phyloP scores from a whole-genome alignment of 345 rosid genomes.

The Raphanus raphanistrum region DNA sequence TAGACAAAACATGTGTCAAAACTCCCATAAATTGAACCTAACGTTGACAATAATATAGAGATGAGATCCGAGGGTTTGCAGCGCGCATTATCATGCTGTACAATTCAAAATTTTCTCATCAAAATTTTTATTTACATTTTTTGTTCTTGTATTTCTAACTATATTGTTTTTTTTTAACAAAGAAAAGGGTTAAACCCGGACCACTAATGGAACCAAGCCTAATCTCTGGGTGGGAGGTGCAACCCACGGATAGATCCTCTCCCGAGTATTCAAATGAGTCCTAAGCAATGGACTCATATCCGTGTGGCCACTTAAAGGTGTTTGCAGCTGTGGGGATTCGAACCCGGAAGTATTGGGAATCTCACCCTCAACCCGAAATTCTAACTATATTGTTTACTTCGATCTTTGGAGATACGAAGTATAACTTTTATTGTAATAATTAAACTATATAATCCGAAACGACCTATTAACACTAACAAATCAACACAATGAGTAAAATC shows the following conservation, averaged over 20 bases:
- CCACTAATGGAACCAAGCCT: too few species aligned
- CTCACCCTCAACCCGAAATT: too few species aligned
- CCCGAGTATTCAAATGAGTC: too few species aligned
- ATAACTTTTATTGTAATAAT: neutral
- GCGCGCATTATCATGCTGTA: neutral
- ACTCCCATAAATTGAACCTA: conserved; percentile 1
- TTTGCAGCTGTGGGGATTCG: too few species aligned
- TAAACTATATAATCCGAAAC: neutral
- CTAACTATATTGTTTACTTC: neutral
- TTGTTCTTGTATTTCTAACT: neutral
- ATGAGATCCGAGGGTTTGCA: conserved; percentile 2
- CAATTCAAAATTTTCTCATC: neutral
- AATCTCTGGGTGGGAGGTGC: too few species aligned
- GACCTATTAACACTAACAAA: neutral
- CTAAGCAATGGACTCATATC: too few species aligned
- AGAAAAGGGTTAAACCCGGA: too few species aligned
- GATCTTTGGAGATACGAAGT: neutral
- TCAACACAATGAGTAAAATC: conserved; percentile 1
- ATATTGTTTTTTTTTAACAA: too few species aligned
- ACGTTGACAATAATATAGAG: neutral
- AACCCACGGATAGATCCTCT: too few species aligned
- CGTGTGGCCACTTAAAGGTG: too few species aligned
- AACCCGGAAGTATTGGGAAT: too few species aligned
- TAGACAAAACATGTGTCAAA: conserved; percentile 10
- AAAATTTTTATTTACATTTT: neutral